Percentiles rank a stretch among this genome's conserved stretches.
Conservation (phyloP, 345 rosid genomes). For the Arabidopsis suecica region DNA sequence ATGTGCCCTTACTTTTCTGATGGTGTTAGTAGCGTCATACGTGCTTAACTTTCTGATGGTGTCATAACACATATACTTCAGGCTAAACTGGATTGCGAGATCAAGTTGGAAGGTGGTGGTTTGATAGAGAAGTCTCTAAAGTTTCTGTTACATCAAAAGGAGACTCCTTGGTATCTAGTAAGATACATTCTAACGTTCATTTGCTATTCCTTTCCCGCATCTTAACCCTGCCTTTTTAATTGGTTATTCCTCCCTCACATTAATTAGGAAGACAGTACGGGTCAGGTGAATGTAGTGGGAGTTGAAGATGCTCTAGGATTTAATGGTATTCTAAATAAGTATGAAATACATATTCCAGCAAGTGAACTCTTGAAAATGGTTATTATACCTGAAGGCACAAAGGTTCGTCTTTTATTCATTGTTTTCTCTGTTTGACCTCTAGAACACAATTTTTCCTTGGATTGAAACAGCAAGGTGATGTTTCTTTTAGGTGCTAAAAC, state of each 20-base stretch:
- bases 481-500: neutral
- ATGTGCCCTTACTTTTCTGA: neutral
- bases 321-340: neutral
- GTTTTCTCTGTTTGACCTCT: too few relatives aligned
- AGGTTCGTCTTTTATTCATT: neutral
- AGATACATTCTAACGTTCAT: neutral
- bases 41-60: neutral
- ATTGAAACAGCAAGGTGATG: too few relatives aligned
- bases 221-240: neutral
- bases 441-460: too few relatives aligned
- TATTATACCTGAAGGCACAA: neutral
- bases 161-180: slow-evolving; percentile 28
- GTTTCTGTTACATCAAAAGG: neutral
- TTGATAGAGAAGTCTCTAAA: neutral
- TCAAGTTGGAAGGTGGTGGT: neutral
- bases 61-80: slow-evolving; percentile 1
- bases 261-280: too few relatives aligned
- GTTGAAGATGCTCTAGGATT: neutral
- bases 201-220: neutral
- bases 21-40: neutral
- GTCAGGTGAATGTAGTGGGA: neutral
- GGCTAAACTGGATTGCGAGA: neutral
- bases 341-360: neutral
- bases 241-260: too few relatives aligned
- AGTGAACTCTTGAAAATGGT: neutral